A percentile compares a stretch with the other conserved stretches of the same genome.
Conservation (phyloP, 495 filamentous ascomycete genomes). For the Penicillium steckii region DNA sequence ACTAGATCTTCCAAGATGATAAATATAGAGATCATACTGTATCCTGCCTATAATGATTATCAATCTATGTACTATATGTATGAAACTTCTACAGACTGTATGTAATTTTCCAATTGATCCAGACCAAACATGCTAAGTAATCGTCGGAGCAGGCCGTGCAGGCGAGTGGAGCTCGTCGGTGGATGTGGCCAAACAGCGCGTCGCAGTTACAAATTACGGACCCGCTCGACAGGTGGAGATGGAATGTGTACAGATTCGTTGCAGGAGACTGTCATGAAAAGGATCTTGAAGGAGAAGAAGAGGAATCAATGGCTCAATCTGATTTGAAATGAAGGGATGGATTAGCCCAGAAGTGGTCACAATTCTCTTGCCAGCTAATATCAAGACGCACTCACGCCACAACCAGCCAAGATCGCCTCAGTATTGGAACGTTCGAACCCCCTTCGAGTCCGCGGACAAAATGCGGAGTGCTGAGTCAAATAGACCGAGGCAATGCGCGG, state of each 20-base stretch:
- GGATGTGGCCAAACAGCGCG: slow-evolving; percentile 30
- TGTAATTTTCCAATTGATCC: no score
- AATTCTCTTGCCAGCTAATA: background rate
- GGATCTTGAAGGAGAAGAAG: background rate
- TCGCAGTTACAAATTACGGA: slow-evolving; percentile 18
- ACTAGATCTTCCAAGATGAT: no score
- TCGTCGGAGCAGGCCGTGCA: slow-evolving; percentile 11
- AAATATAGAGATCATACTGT: no score
- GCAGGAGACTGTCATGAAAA: background rate
- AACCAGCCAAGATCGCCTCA: background rate
- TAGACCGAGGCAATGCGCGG: slow-evolving; percentile 20
- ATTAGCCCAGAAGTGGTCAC: background rate
- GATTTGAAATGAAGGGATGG: background rate
- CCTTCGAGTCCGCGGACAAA: background rate
- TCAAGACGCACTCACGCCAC: background rate
- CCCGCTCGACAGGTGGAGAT: slow-evolving; percentile 1
- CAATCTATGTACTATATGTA: no score
- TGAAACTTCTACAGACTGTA: no score
- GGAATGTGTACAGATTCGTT: slow-evolving; percentile 4
- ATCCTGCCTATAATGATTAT: no score
- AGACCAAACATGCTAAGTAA: slow-evolving; percentile 3
- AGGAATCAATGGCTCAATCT: background rate
- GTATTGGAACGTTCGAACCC: background rate
- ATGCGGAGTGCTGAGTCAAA: slow-evolving; percentile 17
- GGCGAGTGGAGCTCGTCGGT: slow-evolving; percentile 12